These are phyloP conservation scores for Monilinia aucupariae DNA, from an alignment of 2,329 filamentous ascomycete genomes.

Conservation along the genomic window DNA sequence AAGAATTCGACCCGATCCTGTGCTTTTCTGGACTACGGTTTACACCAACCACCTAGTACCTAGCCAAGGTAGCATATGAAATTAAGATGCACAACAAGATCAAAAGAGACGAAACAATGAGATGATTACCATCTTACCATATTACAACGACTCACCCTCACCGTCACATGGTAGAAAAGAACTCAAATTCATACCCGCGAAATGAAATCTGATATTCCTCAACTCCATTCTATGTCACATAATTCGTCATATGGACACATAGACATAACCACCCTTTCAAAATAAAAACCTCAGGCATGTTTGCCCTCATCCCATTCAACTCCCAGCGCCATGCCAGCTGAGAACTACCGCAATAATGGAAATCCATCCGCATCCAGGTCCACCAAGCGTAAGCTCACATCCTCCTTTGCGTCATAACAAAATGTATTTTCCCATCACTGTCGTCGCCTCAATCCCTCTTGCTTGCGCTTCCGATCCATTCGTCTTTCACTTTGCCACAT, in stretches of 20 bases:
- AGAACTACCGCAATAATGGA: neutral
- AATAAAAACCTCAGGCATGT: neutral
- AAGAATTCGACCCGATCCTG: neutral
- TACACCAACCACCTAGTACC: neutral
- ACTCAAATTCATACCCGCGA: constrained; percentile 2
- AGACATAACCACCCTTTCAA: neutral
- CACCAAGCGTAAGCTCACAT: neutral
- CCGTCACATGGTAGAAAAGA: neutral
- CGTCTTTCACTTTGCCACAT: neutral
- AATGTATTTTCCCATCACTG: neutral
- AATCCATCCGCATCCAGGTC: neutral
- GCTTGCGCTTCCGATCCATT: constrained; percentile 1
- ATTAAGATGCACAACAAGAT: neutral
- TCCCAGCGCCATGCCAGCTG: constrained; percentile 9
- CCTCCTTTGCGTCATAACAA: constrained; percentile 1
- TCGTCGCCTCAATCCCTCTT: constrained; percentile 1
- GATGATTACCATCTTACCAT: neutral
- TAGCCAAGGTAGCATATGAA: neutral
- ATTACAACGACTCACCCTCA: neutral
- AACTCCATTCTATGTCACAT: neutral
- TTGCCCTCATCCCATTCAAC: neutral
- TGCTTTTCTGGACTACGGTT: neutral
- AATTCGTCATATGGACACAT: neutral
- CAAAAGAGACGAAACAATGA: neutral
- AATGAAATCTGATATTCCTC: constrained; percentile 1